Percentiles rank a stretch among this genome's conserved stretches.
These are phyloP conservation scores for Nidularia pulvinata DNA, from an alignment of 768 basidiomycete genomes.

Conservation along the genomic window DNA sequence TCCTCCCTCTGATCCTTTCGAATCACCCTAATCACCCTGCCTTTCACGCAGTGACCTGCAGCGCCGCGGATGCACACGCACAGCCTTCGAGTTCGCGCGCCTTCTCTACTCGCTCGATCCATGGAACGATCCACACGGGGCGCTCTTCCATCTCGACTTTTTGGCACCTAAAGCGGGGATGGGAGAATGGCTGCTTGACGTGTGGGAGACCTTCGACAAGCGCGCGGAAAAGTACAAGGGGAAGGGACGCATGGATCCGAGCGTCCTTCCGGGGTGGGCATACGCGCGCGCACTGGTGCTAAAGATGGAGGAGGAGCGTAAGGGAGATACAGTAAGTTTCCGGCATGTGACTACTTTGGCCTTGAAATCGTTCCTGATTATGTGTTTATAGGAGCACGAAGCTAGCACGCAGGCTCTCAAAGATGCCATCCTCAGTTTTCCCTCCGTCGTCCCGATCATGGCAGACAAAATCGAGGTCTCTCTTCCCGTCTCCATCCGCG, in stretches of 20 bases:
- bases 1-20: neutral
- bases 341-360: neutral
- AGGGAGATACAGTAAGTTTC: conserved; percentile 32
- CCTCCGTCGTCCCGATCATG: conserved; percentile 77
- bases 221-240: neutral
- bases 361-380: neutral
- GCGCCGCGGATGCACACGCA: conserved; percentile 86
- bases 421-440: conserved; percentile 77
- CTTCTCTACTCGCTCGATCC: conserved; percentile 87
- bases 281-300: conserved; percentile 74
- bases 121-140: conserved; percentile 86
- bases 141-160: conserved; percentile 81
- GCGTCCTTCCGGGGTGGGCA: conserved; percentile 74
- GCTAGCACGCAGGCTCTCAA: conserved; percentile 68
- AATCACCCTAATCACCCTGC: neutral
- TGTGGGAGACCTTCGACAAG: conserved; percentile 49
- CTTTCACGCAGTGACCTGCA: conserved; percentile 71
- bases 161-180: conserved; percentile 82
- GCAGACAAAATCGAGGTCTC: conserved; percentile 84
- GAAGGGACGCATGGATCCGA: conserved; percentile 43
- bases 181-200: conserved; percentile 76
- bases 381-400: conserved; percentile 40
- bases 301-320: conserved; percentile 45
- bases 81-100: conserved; percentile 91
- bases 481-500: conserved; percentile 56